Evolutionary conservation across 306 rosid species (phyloP).

Genomic region (Prunus salicina): DNA sequence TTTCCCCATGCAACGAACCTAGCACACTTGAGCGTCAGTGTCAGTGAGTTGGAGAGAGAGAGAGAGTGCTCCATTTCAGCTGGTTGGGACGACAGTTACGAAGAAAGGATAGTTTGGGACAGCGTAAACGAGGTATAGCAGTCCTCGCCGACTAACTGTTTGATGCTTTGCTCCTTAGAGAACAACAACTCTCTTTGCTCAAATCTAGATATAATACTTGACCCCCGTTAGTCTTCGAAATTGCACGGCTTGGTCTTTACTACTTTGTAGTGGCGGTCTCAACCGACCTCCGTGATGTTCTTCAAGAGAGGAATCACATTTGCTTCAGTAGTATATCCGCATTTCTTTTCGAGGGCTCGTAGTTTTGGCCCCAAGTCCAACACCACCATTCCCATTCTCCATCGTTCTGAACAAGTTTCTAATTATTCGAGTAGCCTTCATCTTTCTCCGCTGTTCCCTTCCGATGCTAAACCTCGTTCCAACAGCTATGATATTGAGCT

Average conservation of each 20-base stretch:
- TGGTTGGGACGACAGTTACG: neutral
- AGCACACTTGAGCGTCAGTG: neutral
- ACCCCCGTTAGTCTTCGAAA: neutral
- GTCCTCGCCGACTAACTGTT: conserved; percentile 22
- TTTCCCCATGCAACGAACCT: neutral
- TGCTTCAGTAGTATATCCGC: conserved; percentile 20
- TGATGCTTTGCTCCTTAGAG: conserved; percentile 19
- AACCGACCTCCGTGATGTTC: conserved; percentile 18
- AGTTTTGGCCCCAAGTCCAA: conserved; percentile 33
- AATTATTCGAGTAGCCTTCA: conserved; percentile 31
- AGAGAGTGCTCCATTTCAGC: neutral
- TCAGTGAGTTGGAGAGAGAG: neutral
- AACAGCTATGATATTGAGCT: conserved; percentile 55
- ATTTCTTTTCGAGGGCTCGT: conserved; percentile 22
- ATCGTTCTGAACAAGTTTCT: conserved; percentile 24
- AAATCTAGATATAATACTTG: neutral
- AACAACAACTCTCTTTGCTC: neutral
- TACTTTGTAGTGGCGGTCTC: too few species aligned
- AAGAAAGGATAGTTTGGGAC: neutral
- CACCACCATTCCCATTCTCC: conserved; percentile 4
- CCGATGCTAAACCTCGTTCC: conserved; percentile 33
- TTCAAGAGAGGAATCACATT: conserved; percentile 33
- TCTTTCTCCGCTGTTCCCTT: conserved; percentile 49
- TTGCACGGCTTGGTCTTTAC: too few species aligned
- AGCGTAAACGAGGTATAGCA: neutral